Evolutionary conservation across 1,284 basidiomycete genomes (phyloP).

Genomic region (Pseudozyma sp.): DNA sequence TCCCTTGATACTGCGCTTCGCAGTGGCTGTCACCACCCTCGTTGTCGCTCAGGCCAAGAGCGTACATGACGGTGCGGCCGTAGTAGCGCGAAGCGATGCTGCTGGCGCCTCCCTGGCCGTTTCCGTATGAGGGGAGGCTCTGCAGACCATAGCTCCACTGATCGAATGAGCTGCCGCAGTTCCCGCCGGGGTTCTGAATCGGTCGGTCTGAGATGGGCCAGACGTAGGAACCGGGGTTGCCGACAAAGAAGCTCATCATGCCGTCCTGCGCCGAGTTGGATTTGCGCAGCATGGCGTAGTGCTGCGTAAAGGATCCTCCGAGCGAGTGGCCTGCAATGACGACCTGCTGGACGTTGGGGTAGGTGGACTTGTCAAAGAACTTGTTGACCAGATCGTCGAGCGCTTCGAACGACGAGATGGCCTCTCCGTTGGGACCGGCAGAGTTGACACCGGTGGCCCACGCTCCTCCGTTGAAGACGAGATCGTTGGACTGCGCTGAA

Average conservation of each 20-base stretch:
- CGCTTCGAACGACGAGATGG: conserved; percentile 50
- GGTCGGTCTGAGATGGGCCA: conserved; percentile 52
- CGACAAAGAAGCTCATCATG: conserved; percentile 54
- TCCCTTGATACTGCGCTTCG: conserved; percentile 59
- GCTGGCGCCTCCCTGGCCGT: conserved; percentile 20
- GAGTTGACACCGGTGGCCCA: conserved; percentile 51
- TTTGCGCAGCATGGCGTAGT: conserved; percentile 63
- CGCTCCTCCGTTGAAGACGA: conserved; percentile 39
- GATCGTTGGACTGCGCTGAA: conserved; percentile 46
- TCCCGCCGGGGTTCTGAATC: conserved; percentile 28
- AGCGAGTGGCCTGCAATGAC: conserved; percentile 63
- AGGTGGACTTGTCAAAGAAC: conserved; percentile 57
- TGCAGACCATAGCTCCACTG: conserved; percentile 47
- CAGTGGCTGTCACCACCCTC: conserved; percentile 60
- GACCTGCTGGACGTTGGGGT: conserved; percentile 57
- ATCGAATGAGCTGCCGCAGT: conserved; percentile 33
- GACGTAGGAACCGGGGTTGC: conserved; percentile 58
- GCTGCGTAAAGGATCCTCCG: conserved; percentile 56
- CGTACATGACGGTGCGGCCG: conserved; percentile 51
- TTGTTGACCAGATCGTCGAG: conserved; percentile 56
- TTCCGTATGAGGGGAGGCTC: conserved; percentile 32
- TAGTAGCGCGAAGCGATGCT: conserved; percentile 50
- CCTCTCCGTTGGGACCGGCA: conserved; percentile 40
- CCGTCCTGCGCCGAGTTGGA: conserved; percentile 34
- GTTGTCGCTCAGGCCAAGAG: conserved; percentile 50